Conservation (phyloP, 805 yeast species). For the Candida orba region DNA sequence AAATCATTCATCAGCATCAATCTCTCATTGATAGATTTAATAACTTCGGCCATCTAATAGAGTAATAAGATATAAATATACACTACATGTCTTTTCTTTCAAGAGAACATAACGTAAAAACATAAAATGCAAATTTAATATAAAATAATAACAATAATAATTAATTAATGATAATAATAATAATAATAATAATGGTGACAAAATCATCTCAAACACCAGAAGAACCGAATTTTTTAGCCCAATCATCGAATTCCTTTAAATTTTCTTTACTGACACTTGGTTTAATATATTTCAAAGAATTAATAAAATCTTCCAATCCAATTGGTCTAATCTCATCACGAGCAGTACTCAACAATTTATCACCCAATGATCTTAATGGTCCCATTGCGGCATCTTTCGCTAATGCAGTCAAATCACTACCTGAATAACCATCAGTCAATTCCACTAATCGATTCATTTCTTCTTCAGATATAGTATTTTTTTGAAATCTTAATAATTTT, state of each 20-base stretch:
- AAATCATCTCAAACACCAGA: slow-evolving; percentile 61
- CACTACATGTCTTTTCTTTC: too few species aligned
- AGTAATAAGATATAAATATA: too few species aligned
- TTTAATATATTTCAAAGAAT: slow-evolving; percentile 69
- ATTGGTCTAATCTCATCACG: slow-evolving; percentile 79
- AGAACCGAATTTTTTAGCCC: slow-evolving; percentile 87
- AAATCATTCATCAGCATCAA: background rate
- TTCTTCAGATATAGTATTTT: slow-evolving; percentile 52
- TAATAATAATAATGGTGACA: background rate
- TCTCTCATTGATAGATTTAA: too few species aligned
- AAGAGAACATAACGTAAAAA: slow-evolving; percentile 1
- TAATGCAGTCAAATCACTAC: slow-evolving; percentile 88
- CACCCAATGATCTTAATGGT: slow-evolving; percentile 86
- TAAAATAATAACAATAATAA: background rate
- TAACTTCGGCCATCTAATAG: too few species aligned
- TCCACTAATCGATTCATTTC: slow-evolving; percentile 58
- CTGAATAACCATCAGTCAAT: slow-evolving; percentile 81
- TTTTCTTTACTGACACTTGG: slow-evolving; percentile 88
- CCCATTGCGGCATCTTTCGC: slow-evolving; percentile 99
- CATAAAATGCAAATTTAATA: background rate
- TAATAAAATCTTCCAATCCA: slow-evolving; percentile 63
- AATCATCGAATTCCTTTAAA: slow-evolving; percentile 68
- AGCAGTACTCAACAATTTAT: slow-evolving; percentile 58
- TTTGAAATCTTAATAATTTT: slow-evolving; percentile 64
- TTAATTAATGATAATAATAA: background rate